Percentiles rank a stretch among this genome's conserved stretches.
Conservation (phyloP, 2,329 filamentous ascomycete species). For the Septoria petroselini region DNA sequence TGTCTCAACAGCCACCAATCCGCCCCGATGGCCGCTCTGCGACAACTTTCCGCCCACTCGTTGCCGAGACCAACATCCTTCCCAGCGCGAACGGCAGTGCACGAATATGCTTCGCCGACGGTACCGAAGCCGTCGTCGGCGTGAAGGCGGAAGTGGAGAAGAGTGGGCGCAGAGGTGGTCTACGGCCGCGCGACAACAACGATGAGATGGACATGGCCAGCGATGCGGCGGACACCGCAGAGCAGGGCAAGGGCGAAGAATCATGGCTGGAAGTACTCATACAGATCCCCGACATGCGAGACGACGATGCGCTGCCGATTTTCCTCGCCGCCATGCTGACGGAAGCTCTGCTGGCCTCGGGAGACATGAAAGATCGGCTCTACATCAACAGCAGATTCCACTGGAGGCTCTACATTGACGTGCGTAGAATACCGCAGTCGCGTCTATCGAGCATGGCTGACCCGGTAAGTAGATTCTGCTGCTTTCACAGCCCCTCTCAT, state of each 20-base stretch:
- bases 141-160: slow-evolving; percentile 92
- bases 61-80: slow-evolving; percentile 85
- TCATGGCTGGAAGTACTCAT: slow-evolving; percentile 86
- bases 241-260: slow-evolving; percentile 51
- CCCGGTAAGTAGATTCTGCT: slow-evolving; percentile 67
- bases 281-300: slow-evolving; percentile 84
- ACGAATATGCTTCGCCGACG: slow-evolving; percentile 89
- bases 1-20: slow-evolving; percentile 76
- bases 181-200: slow-evolving; percentile 4
- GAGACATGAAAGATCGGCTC: slow-evolving; percentile 63
- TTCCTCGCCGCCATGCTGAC: slow-evolving; percentile 85
- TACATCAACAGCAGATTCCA: slow-evolving; percentile 90
- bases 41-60: slow-evolving; percentile 84
- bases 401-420: slow-evolving; percentile 94
- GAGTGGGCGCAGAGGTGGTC: slow-evolving; percentile 46
- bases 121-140: slow-evolving; percentile 91
- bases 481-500: slow-evolving; percentile 87
- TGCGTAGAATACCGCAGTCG: slow-evolving; percentile 52
- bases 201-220: slow-evolving; percentile 21
- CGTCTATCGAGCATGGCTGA: not conserved
- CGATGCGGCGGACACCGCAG: slow-evolving; percentile 39
- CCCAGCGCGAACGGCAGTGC: slow-evolving; percentile 89
- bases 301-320: slow-evolving; percentile 85
- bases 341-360: slow-evolving; percentile 77
- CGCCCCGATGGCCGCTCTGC: slow-evolving; percentile 81